Percentiles rank a stretch among this genome's conserved stretches.
These are phyloP conservation scores for Fusarium camptoceras DNA, from an alignment of 2,329 filamentous ascomycete species.

Conservation along the genomic window DNA sequence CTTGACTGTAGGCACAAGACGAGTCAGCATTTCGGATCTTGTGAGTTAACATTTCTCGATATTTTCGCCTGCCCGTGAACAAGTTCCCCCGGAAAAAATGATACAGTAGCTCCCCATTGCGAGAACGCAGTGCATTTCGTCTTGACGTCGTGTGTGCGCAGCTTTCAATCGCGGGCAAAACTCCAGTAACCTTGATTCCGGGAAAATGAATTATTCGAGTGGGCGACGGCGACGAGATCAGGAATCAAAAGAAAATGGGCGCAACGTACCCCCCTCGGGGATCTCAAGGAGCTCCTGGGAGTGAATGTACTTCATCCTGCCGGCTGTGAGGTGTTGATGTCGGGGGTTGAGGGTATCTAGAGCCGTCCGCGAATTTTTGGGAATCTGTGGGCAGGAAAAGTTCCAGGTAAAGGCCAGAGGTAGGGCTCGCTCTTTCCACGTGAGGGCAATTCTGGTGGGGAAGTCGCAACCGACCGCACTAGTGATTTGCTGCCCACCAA, in stretches of 20 bases:
- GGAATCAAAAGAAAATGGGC: conserved; percentile 33
- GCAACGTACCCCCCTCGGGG: conserved; percentile 92
- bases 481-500: conserved; percentile 22
- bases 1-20: conserved; percentile 76
- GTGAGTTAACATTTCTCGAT: neutral
- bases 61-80: conserved; percentile 12
- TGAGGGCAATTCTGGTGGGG: conserved; percentile 46
- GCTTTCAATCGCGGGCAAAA: conserved; percentile 29
- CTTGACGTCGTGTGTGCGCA: conserved; percentile 28
- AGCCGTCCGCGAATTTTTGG: conserved; percentile 50
- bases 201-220: conserved; percentile 24
- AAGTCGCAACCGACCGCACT: conserved; percentile 32
- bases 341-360: conserved; percentile 57
- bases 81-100: neutral
- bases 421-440: conserved; percentile 54
- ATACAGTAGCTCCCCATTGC: conserved; percentile 9
- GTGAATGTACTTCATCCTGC: conserved; percentile 99
- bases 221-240: conserved; percentile 9
- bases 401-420: conserved; percentile 49
- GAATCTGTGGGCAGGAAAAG: conserved; percentile 58
- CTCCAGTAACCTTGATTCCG: conserved; percentile 23
- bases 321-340: conserved; percentile 63
- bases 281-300: conserved; percentile 95
- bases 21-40: conserved; percentile 47
- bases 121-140: conserved; percentile 21